Conservation (phyloP, 768 basidiomycete genomes). For the Pholiota conissans region DNA sequence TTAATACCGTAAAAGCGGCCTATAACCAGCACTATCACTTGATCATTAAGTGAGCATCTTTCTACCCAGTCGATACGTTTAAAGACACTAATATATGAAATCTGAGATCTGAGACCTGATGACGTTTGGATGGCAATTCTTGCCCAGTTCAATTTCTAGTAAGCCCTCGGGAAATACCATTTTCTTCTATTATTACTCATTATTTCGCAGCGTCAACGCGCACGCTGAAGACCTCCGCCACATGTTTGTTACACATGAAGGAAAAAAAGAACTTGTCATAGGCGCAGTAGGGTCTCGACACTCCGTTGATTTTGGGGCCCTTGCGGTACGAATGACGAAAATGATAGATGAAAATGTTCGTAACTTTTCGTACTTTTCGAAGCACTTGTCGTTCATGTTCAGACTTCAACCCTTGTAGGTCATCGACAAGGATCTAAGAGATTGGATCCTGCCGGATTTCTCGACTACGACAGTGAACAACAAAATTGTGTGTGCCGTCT, state of each 20-base stretch:
- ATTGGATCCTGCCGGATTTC: conserved; percentile 13
- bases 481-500: conserved; percentile 3
- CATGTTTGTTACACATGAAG: conserved; percentile 35
- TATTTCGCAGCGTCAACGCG: conserved; percentile 15
- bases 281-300: not conserved
- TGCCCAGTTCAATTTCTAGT: conserved; percentile 33
- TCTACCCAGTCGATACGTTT: too few relatives aligned
- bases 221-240: conserved; percentile 29
- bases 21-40: too few relatives aligned
- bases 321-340: conserved; percentile 10
- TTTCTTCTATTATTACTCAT: not conserved
- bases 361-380: too few relatives aligned
- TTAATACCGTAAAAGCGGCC: too few relatives aligned
- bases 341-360: not conserved
- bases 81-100: too few relatives aligned
- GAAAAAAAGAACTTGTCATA: conserved; percentile 25
- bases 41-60: too few relatives aligned
- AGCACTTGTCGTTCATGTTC: conserved; percentile 16
- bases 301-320: conserved; percentile 9
- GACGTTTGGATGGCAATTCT: conserved; percentile 40
- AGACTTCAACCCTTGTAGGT: not conserved
- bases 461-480: conserved; percentile 5
- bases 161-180: not conserved
- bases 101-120: too few relatives aligned
- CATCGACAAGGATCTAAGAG: conserved; percentile 4